Evolutionary conservation across 139 green algal species (phyloP).

Genomic region (Coccomyxa sp.): DNA sequence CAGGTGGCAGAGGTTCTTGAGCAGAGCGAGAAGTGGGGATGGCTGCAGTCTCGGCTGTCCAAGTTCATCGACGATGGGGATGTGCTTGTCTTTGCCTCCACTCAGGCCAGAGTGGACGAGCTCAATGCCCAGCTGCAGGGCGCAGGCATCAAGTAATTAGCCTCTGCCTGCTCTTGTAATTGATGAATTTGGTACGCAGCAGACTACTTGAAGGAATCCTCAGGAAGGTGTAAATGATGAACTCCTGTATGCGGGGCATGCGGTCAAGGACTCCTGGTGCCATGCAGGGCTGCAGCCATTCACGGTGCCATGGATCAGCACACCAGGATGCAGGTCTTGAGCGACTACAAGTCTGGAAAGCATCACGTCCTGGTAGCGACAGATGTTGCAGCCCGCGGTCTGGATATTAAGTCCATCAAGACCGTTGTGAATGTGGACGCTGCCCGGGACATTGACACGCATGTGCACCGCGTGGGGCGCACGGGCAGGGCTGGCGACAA

Average conservation of each 20-base stretch:
- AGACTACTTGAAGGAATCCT: background rate
- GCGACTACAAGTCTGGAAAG: constrained; percentile 48
- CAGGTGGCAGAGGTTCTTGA: constrained; percentile 63
- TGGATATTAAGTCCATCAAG: constrained; percentile 82
- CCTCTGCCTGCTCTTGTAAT: background rate
- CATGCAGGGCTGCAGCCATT: constrained; percentile 63
- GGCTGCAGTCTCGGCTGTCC: constrained; percentile 63
- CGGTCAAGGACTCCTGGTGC: no score
- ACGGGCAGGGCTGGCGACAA: constrained; percentile 93
- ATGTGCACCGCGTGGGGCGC: constrained; percentile 91
- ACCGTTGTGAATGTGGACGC: constrained; percentile 86
- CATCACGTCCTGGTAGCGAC: constrained; percentile 66
- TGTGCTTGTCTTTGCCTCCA: constrained; percentile 87
- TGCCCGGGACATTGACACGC: constrained; percentile 77
- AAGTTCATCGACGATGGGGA: constrained; percentile 82
- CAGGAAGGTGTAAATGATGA: background rate
- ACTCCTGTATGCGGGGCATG: background rate
- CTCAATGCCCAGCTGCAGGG: constrained; percentile 49
- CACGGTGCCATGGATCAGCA: constrained; percentile 95
- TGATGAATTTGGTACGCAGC: background rate
- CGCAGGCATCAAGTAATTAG: constrained; percentile 18
- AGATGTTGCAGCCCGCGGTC: constrained; percentile 73
- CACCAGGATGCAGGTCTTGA: constrained; percentile 56
- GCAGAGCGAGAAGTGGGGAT: constrained; percentile 67
- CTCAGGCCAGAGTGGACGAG: constrained; percentile 75